A percentile compares a stretch with the other conserved stretches of the same genome.
phyloP scores from a whole-genome alignment of 2,329 filamentous ascomycete genomes.

The Arthrinium puccinioides region DNA sequence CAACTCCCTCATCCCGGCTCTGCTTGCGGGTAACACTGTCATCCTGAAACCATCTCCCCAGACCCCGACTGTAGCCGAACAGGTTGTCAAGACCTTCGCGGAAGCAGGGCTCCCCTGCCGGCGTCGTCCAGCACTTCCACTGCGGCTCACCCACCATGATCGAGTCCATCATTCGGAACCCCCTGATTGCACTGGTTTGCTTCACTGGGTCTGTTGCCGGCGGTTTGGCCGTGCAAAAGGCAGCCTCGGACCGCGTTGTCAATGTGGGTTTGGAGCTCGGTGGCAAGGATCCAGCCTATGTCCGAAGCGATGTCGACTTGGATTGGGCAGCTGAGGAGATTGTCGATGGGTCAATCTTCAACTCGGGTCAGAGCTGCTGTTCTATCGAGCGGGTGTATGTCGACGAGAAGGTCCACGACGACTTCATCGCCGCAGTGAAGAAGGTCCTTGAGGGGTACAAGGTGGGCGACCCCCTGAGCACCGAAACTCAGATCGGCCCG shows the following conservation, averaged over 20 bases:
- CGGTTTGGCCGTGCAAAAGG: slow-evolving; percentile 77
- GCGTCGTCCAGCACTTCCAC: slow-evolving; percentile 90
- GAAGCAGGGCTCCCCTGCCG: slow-evolving; percentile 74
- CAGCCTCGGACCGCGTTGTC: slow-evolving; percentile 76
- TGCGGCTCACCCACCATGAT: slow-evolving; percentile 71
- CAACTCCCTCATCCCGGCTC: slow-evolving; percentile 87
- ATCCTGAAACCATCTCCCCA: slow-evolving; percentile 94
- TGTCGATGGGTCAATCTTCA: slow-evolving; percentile 93
- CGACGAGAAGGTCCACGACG: slow-evolving; percentile 73
- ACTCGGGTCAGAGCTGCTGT: slow-evolving; percentile 97
- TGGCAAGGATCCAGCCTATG: slow-evolving; percentile 90
- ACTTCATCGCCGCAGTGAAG: slow-evolving; percentile 72
- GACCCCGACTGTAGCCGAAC: slow-evolving; percentile 86
- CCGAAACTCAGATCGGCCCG: slow-evolving; percentile 75
- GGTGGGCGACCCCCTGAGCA: slow-evolving; percentile 80
- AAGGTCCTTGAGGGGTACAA: slow-evolving; percentile 75
- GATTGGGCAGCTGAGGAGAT: slow-evolving; percentile 91
- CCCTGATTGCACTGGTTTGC: slow-evolving; percentile 73
- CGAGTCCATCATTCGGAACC: slow-evolving; percentile 70
- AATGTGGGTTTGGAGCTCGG: slow-evolving; percentile 86
- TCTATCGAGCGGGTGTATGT: slow-evolving; percentile 90
- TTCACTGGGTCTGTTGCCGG: slow-evolving; percentile 92
- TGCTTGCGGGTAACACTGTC: slow-evolving; percentile 83
- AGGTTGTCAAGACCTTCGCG: slow-evolving; percentile 66
- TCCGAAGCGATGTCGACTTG: slow-evolving; percentile 78